phyloP scores from a whole-genome alignment of 176 grass and related monocot genomes.

The Oryza coarctata region DNA sequence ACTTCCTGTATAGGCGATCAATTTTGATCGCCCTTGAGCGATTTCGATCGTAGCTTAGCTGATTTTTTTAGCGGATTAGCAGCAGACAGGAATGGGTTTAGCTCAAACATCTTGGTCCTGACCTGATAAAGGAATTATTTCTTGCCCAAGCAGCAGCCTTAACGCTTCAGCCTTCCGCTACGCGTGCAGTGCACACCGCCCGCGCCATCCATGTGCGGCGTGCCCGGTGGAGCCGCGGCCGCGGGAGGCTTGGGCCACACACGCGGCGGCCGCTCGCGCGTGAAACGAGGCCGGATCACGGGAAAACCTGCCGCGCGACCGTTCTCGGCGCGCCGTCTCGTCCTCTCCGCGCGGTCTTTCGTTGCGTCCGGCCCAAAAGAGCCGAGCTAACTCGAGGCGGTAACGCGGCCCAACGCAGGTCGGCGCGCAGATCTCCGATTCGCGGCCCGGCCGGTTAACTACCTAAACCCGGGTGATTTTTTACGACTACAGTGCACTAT shows the following conservation, averaged over 20 bases:
- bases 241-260: too few relatives aligned
- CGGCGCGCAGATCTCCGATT: too few relatives aligned
- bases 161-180: neutral
- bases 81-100: neutral
- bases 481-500: too few relatives aligned
- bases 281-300: neutral
- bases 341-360: too few relatives aligned
- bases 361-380: neutral
- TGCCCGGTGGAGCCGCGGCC: neutral
- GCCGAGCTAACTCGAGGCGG: neutral
- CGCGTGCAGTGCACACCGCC: neutral
- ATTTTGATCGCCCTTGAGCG: too few relatives aligned
- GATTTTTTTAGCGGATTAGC: too few relatives aligned
- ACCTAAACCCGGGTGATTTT: too few relatives aligned
- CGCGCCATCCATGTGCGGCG: too few relatives aligned
- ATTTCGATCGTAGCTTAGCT: too few relatives aligned
- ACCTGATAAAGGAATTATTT: neutral
- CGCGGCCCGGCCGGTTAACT: too few relatives aligned
- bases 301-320: neutral
- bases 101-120: neutral
- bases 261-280: neutral
- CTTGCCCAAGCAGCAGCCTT: neutral
- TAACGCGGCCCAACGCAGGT: too few relatives aligned
- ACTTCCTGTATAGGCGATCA: too few relatives aligned
- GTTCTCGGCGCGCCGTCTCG: neutral